phyloP scores from a whole-genome alignment of 345 rosid genomes.

The Citrus maxima region DNA sequence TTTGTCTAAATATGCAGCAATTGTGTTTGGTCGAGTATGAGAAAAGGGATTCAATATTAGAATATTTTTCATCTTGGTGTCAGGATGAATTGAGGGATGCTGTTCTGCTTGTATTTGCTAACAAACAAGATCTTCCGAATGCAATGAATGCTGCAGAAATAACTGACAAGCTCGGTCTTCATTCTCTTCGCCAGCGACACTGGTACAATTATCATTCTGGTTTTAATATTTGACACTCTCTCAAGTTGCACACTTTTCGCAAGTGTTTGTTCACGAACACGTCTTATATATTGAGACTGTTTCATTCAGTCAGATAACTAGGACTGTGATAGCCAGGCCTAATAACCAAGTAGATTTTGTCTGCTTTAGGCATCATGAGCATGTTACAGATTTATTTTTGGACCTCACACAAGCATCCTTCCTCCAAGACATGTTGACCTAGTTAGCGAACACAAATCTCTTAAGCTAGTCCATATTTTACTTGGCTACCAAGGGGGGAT shows the following conservation, averaged over 20 bases:
- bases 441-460: not conserved
- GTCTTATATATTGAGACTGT: not conserved
- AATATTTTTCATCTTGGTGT: conserved; percentile 43
- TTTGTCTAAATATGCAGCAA: not conserved
- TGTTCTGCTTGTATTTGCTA: conserved; percentile 82
- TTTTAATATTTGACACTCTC: not conserved
- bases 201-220: conserved; percentile 41
- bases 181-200: conserved; percentile 81
- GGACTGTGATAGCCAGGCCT: not conserved
- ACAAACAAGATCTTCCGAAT: conserved; percentile 88
- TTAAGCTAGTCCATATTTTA: not conserved
- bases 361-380: not conserved
- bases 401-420: not conserved
- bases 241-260: not conserved
- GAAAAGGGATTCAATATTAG: not conserved
- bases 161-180: conserved; percentile 81
- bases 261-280: not conserved
- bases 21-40: not conserved
- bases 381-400: not conserved
- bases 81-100: conserved; percentile 97
- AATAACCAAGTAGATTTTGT: not conserved
- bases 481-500: too few relatives aligned
- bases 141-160: conserved; percentile 90
- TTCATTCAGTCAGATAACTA: not conserved
- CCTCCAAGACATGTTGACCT: not conserved